phyloP scores from a whole-genome alignment of 2,329 filamentous ascomycete species.

The Pseudogymnoascus sp. region DNA sequence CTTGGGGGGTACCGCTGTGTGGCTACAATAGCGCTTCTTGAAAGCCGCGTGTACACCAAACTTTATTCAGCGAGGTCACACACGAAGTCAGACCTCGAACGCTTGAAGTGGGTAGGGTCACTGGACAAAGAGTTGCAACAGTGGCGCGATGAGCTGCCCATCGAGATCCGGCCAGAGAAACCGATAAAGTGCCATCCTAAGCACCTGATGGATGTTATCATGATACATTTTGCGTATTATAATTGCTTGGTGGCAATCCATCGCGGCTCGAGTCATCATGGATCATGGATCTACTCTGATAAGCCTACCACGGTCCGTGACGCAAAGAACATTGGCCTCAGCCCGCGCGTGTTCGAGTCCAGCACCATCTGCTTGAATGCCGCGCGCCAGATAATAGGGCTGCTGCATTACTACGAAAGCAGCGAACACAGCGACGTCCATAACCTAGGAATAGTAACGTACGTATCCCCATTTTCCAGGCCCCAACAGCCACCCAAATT shows the following conservation, averaged over 20 bases:
- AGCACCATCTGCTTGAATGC: neutral
- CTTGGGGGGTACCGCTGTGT: slow-evolving; percentile 8
- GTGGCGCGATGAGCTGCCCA: slow-evolving; percentile 21
- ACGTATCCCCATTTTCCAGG: neutral
- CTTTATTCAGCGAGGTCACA: slow-evolving; percentile 23
- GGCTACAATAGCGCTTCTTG: slow-evolving; percentile 19
- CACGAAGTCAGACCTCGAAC: slow-evolving; percentile 19
- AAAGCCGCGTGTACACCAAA: slow-evolving; percentile 20
- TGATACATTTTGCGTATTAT: slow-evolving; percentile 23
- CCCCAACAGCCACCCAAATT: neutral
- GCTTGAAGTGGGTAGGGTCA: slow-evolving; percentile 18
- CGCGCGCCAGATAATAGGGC: slow-evolving; percentile 1
- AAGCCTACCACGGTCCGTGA: neutral
- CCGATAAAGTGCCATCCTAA: slow-evolving; percentile 16
- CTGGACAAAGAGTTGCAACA: slow-evolving; percentile 22
- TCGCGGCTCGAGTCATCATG: slow-evolving; percentile 18
- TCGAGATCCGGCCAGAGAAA: slow-evolving; percentile 22
- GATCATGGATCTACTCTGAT: slow-evolving; percentile 11
- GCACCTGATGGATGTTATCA: slow-evolving; percentile 18
- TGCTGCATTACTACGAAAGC: neutral
- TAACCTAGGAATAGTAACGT: neutral
- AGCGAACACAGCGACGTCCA: neutral
- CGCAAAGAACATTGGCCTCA: neutral
- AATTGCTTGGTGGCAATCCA: slow-evolving; percentile 20
- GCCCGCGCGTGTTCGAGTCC: neutral